Evolutionary conservation across 768 basidiomycete genomes (phyloP), one percentile per base, ranked within the genome.

Genomic region (Botryobasidium botryosum): DNA sequence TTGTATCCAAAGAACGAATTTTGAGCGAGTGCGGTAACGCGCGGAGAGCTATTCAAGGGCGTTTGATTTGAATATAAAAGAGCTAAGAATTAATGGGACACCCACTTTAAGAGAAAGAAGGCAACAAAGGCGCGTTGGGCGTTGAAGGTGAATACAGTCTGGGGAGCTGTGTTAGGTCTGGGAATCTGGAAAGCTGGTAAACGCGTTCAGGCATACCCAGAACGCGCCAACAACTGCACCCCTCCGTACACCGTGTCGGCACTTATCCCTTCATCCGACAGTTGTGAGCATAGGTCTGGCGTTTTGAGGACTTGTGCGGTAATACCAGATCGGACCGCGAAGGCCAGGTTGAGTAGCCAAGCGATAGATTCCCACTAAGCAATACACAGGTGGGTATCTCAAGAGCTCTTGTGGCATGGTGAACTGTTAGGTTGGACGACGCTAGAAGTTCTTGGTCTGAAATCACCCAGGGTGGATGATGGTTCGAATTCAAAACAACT

Each of bases 291-390:
- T n/a, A 17, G 46, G 24, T 20, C 41, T 20, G 64, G 38, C 32
- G 26, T n/a, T 35, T 15, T 26, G 23, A 24, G 27, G 24, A 17
- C 26, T 2, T 12, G 1, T 18, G 5, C 7, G 6, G 24, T 20
- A 38, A 24, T 29, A 48, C 84, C 88, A 86, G 6, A 80, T 76
- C 3, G 87, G 85, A 21, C 66, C 62, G 48, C 74, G 77, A 27
- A 92, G 63, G 12, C 61, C 61, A 31, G 70, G 65, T 58, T 91
- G 87, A 0, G 80, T 85, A 54, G 75, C 68, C 5, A 94, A 64
- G 24, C 88, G 66, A 59, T 91, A 92, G 15, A 77, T 70, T 0
- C 88, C 88, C 0, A 94, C 86, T 3, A 85, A 60, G 37, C 78
- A 75, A 57, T 94, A 94, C 2, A 78, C 77, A 0, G 88, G 83